Evolutionary conservation across 192 early-diverging fungal species (phyloP).

Genomic region (Rhizoclosmatium globosum): DNA sequence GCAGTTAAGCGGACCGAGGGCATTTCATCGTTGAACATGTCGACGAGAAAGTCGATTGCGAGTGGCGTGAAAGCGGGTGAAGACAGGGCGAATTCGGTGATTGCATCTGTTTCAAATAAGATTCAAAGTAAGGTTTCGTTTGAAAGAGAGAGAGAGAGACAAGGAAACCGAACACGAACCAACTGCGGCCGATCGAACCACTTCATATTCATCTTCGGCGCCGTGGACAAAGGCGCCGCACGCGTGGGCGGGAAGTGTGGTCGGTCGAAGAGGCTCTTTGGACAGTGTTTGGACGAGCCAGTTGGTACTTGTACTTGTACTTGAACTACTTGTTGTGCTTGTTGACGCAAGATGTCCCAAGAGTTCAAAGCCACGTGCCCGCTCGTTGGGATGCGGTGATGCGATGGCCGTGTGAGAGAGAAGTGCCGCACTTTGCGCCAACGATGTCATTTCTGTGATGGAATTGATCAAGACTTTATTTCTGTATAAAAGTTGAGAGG

Average conservation of each 20-base stretch:
- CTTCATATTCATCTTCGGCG: constrained; percentile 93
- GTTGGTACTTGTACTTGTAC: too few species aligned
- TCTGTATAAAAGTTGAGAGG: too few species aligned
- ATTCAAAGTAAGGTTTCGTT: neutral
- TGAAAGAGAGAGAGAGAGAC: neutral
- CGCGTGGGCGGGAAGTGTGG: constrained; percentile 41
- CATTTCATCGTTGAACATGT: constrained; percentile 98
- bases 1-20: constrained; percentile 84
- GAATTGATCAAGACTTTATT: too few species aligned
- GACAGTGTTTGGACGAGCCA: neutral
- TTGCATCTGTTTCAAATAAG: constrained; percentile 67
- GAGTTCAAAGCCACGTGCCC: too few species aligned
- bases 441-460: too few species aligned
- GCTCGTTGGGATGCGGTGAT: too few species aligned
- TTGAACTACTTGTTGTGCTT: too few species aligned
- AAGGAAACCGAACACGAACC: constrained; percentile 52
- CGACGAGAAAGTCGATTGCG: constrained; percentile 84
- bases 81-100: constrained; percentile 78
- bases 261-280: neutral
- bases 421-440: too few species aligned
- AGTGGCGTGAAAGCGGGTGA: constrained; percentile 73
- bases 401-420: too few species aligned
- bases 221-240: constrained; percentile 96
- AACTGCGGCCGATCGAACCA: constrained; percentile 86
- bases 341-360: too few species aligned